Conservation (phyloP, 192 early-diverging fungal species). For the Dimargaris cristalligena region DNA sequence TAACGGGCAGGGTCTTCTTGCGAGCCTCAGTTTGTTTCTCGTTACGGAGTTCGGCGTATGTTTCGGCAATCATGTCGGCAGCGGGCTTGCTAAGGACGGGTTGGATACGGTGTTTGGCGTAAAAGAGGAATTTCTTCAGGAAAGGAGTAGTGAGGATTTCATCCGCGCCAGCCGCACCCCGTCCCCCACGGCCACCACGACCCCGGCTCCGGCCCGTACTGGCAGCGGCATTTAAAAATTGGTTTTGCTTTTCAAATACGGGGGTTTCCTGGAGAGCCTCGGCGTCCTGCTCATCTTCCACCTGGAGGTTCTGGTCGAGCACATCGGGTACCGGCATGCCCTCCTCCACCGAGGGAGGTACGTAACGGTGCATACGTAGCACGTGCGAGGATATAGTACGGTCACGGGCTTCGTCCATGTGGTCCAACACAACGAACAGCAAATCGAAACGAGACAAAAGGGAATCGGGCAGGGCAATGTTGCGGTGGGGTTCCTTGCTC, state of each 20-base stretch:
- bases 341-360: slow-evolving; percentile 67
- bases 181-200: slow-evolving; percentile 15
- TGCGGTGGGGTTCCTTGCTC: slow-evolving; percentile 71
- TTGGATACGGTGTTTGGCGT: slow-evolving; percentile 71
- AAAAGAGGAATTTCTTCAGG: slow-evolving; percentile 89
- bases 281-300: slow-evolving; percentile 30
- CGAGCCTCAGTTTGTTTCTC: slow-evolving; percentile 51
- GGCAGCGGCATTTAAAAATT: slow-evolving; percentile 62
- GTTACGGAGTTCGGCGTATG: slow-evolving; percentile 72
- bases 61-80: slow-evolving; percentile 60
- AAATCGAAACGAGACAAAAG: slow-evolving; percentile 94
- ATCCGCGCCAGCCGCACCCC: slow-evolving; percentile 15
- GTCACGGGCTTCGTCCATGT: slow-evolving; percentile 71
- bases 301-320: slow-evolving; percentile 28
- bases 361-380: slow-evolving; percentile 84
- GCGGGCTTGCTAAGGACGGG: slow-evolving; percentile 72
- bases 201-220: slow-evolving; percentile 16
- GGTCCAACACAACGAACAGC: slow-evolving; percentile 89
- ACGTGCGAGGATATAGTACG: slow-evolving; percentile 83
- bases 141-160: slow-evolving; percentile 71
- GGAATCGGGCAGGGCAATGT: slow-evolving; percentile 92
- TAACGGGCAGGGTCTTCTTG: slow-evolving; percentile 87
- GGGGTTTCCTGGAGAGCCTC: slow-evolving; percentile 34
- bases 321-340: slow-evolving; percentile 38
- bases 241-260: slow-evolving; percentile 81